phyloP scores from a whole-genome alignment of 768 basidiomycete species.

The Lyophyllum semitale region DNA sequence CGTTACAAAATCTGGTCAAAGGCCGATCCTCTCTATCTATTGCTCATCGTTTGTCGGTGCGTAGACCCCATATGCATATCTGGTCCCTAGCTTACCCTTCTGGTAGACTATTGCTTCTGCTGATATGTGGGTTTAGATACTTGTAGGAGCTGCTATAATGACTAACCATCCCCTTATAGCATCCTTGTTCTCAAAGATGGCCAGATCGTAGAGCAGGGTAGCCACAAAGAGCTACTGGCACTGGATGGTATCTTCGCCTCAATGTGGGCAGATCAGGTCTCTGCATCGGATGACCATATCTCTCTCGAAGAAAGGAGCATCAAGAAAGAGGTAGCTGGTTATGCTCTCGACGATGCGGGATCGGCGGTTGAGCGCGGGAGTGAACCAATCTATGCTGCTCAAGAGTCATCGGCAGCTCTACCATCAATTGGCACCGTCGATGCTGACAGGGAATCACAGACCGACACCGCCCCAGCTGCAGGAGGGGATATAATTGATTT shows the following conservation, averaged over 20 bases:
- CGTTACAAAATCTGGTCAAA: constrained; percentile 76
- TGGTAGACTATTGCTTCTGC: constrained; percentile 56
- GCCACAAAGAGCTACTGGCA: constrained; percentile 75
- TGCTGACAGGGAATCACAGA: background rate
- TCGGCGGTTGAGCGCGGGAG: constrained; percentile 7
- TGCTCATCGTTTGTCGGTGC: constrained; percentile 76
- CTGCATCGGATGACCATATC: constrained; percentile 57
- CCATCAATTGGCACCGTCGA: constrained; percentile 10
- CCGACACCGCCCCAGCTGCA: constrained; percentile 8
- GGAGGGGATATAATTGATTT: constrained; percentile 1
- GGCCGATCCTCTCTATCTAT: constrained; percentile 78
- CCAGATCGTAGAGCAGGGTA: constrained; percentile 81
- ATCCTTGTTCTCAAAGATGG: constrained; percentile 93
- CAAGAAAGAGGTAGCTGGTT: constrained; percentile 46
- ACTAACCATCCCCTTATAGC: constrained; percentile 35
- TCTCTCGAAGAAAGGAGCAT: constrained; percentile 23
- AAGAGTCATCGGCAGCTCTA: constrained; percentile 7
- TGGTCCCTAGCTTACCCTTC: constrained; percentile 15
- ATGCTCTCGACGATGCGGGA: constrained; percentile 39
- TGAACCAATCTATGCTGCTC: background rate
- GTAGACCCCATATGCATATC: constrained; percentile 24
- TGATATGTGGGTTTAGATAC: constrained; percentile 50
- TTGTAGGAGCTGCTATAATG: background rate
- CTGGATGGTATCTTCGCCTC: constrained; percentile 72
- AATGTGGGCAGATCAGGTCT: constrained; percentile 89